Percentiles rank a stretch among this genome's conserved stretches.
These are phyloP conservation scores for Penicillium sp. DNA, from an alignment of 2,329 filamentous ascomycete species.

Conservation along the genomic window DNA sequence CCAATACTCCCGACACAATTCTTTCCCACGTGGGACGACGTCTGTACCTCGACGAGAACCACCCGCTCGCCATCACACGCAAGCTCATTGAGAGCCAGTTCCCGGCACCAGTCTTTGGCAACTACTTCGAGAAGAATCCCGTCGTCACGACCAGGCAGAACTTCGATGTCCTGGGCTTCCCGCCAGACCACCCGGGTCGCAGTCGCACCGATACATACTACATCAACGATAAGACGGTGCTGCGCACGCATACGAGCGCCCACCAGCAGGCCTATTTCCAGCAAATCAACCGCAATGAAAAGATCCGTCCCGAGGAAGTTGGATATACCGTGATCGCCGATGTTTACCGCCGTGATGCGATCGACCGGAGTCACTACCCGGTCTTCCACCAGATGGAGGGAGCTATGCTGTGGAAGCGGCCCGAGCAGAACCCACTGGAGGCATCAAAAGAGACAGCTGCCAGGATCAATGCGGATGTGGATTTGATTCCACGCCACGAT, in stretches of 20 bases:
- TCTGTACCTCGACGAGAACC: slow-evolving; percentile 87
- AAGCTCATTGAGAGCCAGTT: slow-evolving; percentile 92
- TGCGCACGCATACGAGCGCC: slow-evolving; percentile 92
- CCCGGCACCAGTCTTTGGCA: slow-evolving; percentile 68
- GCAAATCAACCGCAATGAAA: slow-evolving; percentile 56
- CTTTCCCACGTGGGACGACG: slow-evolving; percentile 71
- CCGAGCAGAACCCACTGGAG: slow-evolving; percentile 33
- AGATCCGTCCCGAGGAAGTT: slow-evolving; percentile 45
- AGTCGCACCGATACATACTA: slow-evolving; percentile 94
- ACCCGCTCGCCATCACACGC: slow-evolving; percentile 87
- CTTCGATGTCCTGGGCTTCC: slow-evolving; percentile 96
- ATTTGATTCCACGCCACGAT: slow-evolving; percentile 69
- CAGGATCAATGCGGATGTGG: slow-evolving; percentile 70
- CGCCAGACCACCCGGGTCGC: slow-evolving; percentile 82
- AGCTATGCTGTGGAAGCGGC: slow-evolving; percentile 82
- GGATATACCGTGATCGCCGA: slow-evolving; percentile 93
- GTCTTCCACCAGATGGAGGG: slow-evolving; percentile 99
- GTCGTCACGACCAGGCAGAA: slow-evolving; percentile 85
- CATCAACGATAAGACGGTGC: slow-evolving; percentile 77
- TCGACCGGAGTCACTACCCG: slow-evolving; percentile 93
- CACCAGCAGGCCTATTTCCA: slow-evolving; percentile 85
- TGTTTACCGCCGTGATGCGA: slow-evolving; percentile 91
- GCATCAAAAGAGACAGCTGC: slow-evolving; percentile 51
- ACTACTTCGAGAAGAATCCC: slow-evolving; percentile 77
- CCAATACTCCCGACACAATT: slow-evolving; percentile 78